Evolutionary conservation across 148 eudicot species (phyloP), one percentile per base, ranked within the genome.

Genomic region (Spergularia bocconei): DNA sequence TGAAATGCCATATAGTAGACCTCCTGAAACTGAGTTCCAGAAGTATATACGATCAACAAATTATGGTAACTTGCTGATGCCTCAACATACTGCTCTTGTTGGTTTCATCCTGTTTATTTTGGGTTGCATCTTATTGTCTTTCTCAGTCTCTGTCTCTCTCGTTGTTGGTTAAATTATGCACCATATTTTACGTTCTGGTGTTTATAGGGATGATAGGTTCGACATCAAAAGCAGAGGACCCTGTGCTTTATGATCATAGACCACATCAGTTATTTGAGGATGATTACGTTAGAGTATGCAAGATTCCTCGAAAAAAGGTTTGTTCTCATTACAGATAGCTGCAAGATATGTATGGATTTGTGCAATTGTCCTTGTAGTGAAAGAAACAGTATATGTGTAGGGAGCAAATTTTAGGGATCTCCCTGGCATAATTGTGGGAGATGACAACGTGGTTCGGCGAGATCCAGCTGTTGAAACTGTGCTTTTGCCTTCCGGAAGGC

Each of bases 331-430:
- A 12, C 25, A 39, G 11, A 2, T 58, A 14, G 54, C 59, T 76
- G 14, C 59, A 17, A 59, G 63, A 3, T 56, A 29, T 59, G 11
- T 63, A 56, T 36, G 44, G 9, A 58, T 63, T 54, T 51, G 41
- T 51, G 20, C 72, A 12, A 50, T 41, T 11, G 53, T 17, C 19
- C 50, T 21, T 39, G 36, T 66, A 50, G 47, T 69, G 53, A 78
- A 48, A 67, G 52, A 82, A 70, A 39, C 36, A 68, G n/a, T 62
- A 63, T 55, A 10, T 71, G 82, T 63, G 70, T 74, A 92, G 93
- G 98, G 98, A 65, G 98, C 96, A 55, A 94, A 89, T 79, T 90
- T 91, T 75, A 83, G 98, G 82, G 97, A 92, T 81, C 87, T 92
- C 71, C 92, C 97, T 54, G 98, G 98, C 15, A 60, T 94, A 52